Evolutionary conservation across 768 basidiomycete genomes (phyloP).

Genomic region (Rubroboletus satanas): DNA sequence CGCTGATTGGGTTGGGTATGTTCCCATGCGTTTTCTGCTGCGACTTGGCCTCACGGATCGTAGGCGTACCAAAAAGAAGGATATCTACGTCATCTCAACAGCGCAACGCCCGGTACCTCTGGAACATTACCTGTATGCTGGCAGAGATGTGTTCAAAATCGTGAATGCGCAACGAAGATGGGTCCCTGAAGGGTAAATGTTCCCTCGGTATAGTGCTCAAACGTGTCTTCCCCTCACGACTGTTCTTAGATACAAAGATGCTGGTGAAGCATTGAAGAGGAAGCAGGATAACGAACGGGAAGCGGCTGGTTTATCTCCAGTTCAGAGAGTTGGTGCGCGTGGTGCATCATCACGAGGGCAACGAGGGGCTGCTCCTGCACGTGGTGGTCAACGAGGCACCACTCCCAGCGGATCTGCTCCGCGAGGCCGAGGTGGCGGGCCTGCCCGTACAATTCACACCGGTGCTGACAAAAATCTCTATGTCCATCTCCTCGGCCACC

Average conservation of each 20-base stretch:
- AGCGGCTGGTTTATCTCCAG: constrained; percentile 85
- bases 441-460: constrained; percentile 56
- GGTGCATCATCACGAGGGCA: constrained; percentile 54
- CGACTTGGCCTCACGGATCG: constrained; percentile 3
- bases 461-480: constrained; percentile 87
- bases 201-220: not conserved
- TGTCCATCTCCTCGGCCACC: constrained; percentile 82
- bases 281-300: constrained; percentile 99
- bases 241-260: constrained; percentile 74
- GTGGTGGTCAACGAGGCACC: constrained; percentile 53
- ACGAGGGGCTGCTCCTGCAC: constrained; percentile 45
- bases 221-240: constrained; percentile 1
- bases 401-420: constrained; percentile 35
- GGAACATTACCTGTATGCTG: constrained; percentile 94
- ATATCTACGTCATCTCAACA: constrained; percentile 98
- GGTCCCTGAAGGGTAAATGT: constrained; percentile 69
- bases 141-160: constrained; percentile 90
- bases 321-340: constrained; percentile 79
- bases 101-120: constrained; percentile 94
- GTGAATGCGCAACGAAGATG: constrained; percentile 72
- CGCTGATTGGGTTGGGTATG: constrained; percentile 98
- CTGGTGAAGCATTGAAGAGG: constrained; percentile 79
- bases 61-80: constrained; percentile 98
- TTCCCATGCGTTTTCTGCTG: constrained; percentile 9
- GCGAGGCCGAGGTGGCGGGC: constrained; percentile 43